Base-by-base conservation (phyloP, 2,329 filamentous ascomycete genomes). In the Pyricularia pennisetigena region DNA sequence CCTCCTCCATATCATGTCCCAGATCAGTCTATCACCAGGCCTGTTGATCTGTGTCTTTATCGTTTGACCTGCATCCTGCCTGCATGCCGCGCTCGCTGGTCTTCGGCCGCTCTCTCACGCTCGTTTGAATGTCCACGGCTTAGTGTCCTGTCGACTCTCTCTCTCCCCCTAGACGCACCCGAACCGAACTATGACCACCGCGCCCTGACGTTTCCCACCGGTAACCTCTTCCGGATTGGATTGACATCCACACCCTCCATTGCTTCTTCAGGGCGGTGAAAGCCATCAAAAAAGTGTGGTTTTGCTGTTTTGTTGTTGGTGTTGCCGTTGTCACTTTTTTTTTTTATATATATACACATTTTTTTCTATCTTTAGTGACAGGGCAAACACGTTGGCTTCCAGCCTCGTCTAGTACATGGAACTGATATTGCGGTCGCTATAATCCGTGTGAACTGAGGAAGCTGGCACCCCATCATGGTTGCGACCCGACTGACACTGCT, bases 401-500 rank as follows among this genome's bases (percentile, higher is more conserved):
- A 4, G 41, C 41, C 41, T 49, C 16, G 41, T 49, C 16, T 16
- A 49, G 14, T 49, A 6, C 20, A 49, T 5, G 41, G 16, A 16
- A 16, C 41, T 49, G 20, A n/a, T 49, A 49, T 49, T 16, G 2
- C 41, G 6, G 6, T n/a, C 14, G 41, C 16, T n/a, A 49, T 49
- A 49, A 49, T 49, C 6, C 8, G n/a, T 49, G 16, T 49, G 4
- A 20, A n/a, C 16, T 49, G 41, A 49, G 41, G 41, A 49, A 49
- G 41, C 41, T 49, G 20, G 20, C 20, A 49, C 20, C 2, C 16
- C 3, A 49, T n/a, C 41, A 68, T 69, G 68, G 68, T 68, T 20
- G 66, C 68, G 4, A 41, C 49, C 7, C 63, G 63, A 26, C 54
- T 49, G 16, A 57, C 66, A 62, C 62, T 69, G 64, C 68, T 69